Conservation (phyloP, 495 filamentous ascomycete species). For the Hypoxylon fragiforme region DNA sequence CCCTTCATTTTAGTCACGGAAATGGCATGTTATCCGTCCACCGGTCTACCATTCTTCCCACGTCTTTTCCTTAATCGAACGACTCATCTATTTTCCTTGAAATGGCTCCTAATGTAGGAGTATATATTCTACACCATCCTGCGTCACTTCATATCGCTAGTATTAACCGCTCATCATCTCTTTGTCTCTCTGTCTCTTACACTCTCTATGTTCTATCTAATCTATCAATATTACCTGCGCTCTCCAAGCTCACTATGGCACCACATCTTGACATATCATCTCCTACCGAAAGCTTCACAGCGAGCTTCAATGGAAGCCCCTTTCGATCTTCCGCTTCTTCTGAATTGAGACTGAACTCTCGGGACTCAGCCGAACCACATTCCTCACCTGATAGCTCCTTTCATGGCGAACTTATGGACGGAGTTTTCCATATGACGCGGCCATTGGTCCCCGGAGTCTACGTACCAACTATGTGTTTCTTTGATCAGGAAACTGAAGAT, state of each 20-base stretch:
- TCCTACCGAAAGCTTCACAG: conserved; percentile 49
- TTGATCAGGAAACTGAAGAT: conserved; percentile 76
- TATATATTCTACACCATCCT: conserved; percentile 11
- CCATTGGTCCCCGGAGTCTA: conserved; percentile 80
- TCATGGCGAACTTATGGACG: conserved; percentile 46
- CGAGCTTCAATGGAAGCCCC: conserved; percentile 49
- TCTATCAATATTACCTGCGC: neutral
- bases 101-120: neutral
- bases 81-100: neutral
- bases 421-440: conserved; percentile 51
- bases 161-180: neutral
- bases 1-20: conserved; percentile 4
- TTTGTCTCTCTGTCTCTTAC: neutral
- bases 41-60: neutral
- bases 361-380: conserved; percentile 37
- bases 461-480: conserved; percentile 86
- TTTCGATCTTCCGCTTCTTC: conserved; percentile 42
- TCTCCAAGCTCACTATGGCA: conserved; percentile 41
- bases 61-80: conserved; percentile 3
- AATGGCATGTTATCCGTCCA: conserved; percentile 10
- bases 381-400: conserved; percentile 48
- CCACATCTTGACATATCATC: conserved; percentile 57
- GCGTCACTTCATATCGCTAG: neutral
- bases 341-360: conserved; percentile 37
- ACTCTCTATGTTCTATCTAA: neutral